Evolutionary conservation across 176 grass and related monocot genomes (phyloP).

Genomic region (Phoenix roebelenii): DNA sequence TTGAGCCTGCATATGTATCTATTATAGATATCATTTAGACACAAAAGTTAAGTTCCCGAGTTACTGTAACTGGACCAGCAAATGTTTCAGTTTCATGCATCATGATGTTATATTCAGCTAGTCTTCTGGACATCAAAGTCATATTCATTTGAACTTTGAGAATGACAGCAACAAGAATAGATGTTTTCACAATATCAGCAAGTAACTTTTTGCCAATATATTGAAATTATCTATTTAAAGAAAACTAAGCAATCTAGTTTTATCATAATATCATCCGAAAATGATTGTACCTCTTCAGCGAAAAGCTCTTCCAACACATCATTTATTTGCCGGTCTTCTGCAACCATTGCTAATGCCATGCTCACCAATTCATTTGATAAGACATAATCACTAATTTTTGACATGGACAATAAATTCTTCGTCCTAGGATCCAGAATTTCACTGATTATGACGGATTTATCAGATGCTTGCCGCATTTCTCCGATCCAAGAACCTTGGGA

Average conservation of each 20-base stretch:
- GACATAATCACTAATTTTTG: slow-evolving; percentile 72
- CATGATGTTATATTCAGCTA: too few species aligned
- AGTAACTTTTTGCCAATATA: not conserved
- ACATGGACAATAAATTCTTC: slow-evolving; percentile 61
- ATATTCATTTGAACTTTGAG: too few species aligned
- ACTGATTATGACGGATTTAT: slow-evolving; percentile 74
- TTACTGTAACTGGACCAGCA: too few species aligned
- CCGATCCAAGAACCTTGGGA: slow-evolving; percentile 80
- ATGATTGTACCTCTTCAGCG: slow-evolving; percentile 44
- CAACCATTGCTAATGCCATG: slow-evolving; percentile 77
- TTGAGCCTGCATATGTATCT: too few species aligned
- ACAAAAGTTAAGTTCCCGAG: too few species aligned
- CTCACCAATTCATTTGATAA: slow-evolving; percentile 83
- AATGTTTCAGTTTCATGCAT: too few species aligned
- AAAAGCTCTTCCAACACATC: slow-evolving; percentile 69
- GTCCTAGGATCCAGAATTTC: slow-evolving; percentile 80
- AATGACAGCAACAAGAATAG: too few species aligned
- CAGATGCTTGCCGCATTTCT: slow-evolving; percentile 74
- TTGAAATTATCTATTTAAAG: too few species aligned
- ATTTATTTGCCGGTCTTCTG: slow-evolving; percentile 72
- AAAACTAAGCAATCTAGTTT: too few species aligned
- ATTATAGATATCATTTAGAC: too few species aligned
- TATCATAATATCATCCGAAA: not conserved
- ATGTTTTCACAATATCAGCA: too few species aligned
- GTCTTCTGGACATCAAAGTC: too few species aligned